A percentile compares a stretch with the other conserved stretches of the same genome.
phyloP scores from a whole-genome alignment of 2,329 filamentous ascomycete species.

The Fusarium illudens region DNA sequence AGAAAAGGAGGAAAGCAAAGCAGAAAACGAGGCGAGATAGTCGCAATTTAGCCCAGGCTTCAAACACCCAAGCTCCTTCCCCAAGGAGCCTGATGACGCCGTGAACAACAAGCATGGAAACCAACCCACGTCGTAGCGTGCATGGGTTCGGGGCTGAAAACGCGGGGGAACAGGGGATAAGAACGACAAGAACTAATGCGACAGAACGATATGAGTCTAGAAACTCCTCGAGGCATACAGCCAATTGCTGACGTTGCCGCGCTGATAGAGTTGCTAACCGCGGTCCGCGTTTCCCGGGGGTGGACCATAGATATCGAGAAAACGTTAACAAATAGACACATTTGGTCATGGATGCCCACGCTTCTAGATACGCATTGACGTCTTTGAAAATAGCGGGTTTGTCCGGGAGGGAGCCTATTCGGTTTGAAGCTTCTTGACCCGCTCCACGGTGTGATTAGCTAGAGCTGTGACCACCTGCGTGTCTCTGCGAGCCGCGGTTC shows the following conservation, averaged over 20 bases:
- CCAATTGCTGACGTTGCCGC: slow-evolving; percentile 15
- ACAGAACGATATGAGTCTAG: neutral
- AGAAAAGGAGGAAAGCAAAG: neutral
- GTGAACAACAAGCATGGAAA: neutral
- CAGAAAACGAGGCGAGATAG: neutral
- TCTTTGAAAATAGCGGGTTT: neutral
- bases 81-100: neutral
- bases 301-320: neutral
- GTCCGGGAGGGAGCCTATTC: neutral
- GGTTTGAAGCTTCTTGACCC: neutral
- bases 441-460: neutral
- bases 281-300: slow-evolving; percentile 12
- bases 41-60: neutral
- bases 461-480: neutral
- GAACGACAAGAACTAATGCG: neutral
- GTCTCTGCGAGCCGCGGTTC: neutral
- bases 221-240: neutral
- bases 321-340: neutral
- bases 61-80: neutral
- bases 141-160: slow-evolving; percentile 8
- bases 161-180: slow-evolving; percentile 12
- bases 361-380: slow-evolving; percentile 9
- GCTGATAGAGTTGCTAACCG: slow-evolving; percentile 15
- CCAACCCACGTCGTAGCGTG: neutral
- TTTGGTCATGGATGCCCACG: neutral